Evolutionary conservation across 2,329 filamentous ascomycete species (phyloP).

Genomic region (Botryosphaeria agaves): DNA sequence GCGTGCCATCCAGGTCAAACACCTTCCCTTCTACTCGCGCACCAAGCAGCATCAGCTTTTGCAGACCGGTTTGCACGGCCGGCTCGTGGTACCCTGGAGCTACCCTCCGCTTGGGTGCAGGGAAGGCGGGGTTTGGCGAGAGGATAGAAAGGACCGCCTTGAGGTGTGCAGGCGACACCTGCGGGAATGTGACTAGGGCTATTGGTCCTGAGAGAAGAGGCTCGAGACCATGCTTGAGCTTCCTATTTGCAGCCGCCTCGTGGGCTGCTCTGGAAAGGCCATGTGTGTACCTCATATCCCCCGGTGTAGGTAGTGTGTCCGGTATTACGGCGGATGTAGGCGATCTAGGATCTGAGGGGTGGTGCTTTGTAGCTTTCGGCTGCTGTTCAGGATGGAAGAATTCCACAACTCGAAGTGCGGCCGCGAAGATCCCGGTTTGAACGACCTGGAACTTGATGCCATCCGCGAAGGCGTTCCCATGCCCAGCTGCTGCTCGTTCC

Average conservation of each 20-base stretch:
- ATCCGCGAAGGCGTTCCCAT: conserved; percentile 38
- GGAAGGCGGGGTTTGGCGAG: conserved; percentile 55
- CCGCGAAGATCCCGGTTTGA: conserved; percentile 75
- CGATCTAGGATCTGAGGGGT: conserved; percentile 14
- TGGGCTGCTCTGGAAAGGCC: conserved; percentile 40
- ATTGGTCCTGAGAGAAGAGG: conserved; percentile 70
- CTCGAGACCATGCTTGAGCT: conserved; percentile 43
- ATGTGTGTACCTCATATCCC: conserved; percentile 40
- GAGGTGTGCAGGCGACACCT: conserved; percentile 68
- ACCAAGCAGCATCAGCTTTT: conserved; percentile 76
- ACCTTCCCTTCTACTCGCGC: conserved; percentile 73
- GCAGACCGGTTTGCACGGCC: conserved; percentile 59
- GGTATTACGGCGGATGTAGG: conserved; percentile 16
- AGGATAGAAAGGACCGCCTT: conserved; percentile 67
- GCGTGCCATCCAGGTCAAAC: conserved; percentile 57
- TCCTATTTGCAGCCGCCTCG: conserved; percentile 29
- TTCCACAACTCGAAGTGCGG: conserved; percentile 71
- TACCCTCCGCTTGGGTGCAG: conserved; percentile 57
- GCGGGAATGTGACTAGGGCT: conserved; percentile 63
- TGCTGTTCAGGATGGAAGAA: conserved; percentile 38
- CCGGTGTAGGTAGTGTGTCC: conserved; percentile 11
- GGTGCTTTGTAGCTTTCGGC: conserved; percentile 4
- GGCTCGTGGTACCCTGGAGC: conserved; percentile 71
- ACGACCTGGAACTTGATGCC: conserved; percentile 65
- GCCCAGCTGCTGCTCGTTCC: conserved; percentile 40